Percentiles rank a stretch among this genome's conserved stretches.
These are phyloP conservation scores for Barbatosphaeria neglecta DNA, from an alignment of 495 filamentous ascomycete species.

Conservation along the genomic window DNA sequence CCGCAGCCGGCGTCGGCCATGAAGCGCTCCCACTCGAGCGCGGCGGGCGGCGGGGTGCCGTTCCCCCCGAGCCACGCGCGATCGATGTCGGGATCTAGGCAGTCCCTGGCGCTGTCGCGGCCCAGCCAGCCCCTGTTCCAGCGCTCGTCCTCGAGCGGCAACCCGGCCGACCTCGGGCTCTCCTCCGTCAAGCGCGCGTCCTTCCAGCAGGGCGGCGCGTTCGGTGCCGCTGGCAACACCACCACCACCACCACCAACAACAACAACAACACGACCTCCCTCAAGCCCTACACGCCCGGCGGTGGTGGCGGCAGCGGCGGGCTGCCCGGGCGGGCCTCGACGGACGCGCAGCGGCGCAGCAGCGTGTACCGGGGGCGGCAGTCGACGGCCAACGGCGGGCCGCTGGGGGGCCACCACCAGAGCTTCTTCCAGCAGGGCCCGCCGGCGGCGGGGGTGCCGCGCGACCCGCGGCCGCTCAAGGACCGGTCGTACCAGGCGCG, in stretches of 20 bases:
- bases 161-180: slow-evolving; percentile 63
- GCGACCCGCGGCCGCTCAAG: slow-evolving; percentile 80
- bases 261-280: slow-evolving; percentile 58
- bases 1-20: slow-evolving; percentile 89
- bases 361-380: slow-evolving; percentile 69
- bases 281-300: slow-evolving; percentile 34
- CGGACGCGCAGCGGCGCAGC: slow-evolving; percentile 60
- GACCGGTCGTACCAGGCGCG: slow-evolving; percentile 67
- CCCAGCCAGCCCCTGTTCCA: slow-evolving; percentile 77
- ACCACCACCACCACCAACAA: slow-evolving; percentile 46
- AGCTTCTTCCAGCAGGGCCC: slow-evolving; percentile 87
- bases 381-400: slow-evolving; percentile 41
- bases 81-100: slow-evolving; percentile 68
- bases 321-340: slow-evolving; percentile 28
- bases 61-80: slow-evolving; percentile 62
- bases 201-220: too few relatives aligned
- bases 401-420: slow-evolving; percentile 50
- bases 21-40: slow-evolving; percentile 83
- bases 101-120: slow-evolving; percentile 68
- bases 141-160: slow-evolving; percentile 68
- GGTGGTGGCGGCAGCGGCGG: slow-evolving; percentile 1
- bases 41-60: slow-evolving; percentile 39
- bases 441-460: slow-evolving; percentile 61
- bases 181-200: slow-evolving; percentile 81
- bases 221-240: too few relatives aligned